A percentile compares a stretch with the other conserved stretches of the same genome.
Evolutionary conservation across 441 rosid species (phyloP).

Genomic region (Populus hybrid): DNA sequence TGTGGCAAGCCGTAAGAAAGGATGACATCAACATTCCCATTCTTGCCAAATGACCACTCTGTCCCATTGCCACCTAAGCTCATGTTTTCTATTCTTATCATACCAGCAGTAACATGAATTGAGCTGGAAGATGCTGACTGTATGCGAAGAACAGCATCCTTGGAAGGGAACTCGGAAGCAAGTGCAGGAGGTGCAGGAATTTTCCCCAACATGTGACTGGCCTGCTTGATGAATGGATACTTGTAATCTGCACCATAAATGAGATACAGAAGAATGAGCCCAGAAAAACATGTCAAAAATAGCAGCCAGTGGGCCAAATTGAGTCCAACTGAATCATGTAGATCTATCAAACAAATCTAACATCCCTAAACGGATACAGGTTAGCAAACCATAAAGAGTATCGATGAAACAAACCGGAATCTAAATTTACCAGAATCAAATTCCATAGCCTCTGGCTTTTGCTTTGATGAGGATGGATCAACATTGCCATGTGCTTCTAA

Average conservation of each 20-base stretch:
- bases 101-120: conserved; percentile 78
- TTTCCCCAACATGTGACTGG: conserved; percentile 71
- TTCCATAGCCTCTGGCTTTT: conserved; percentile 37
- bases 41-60: conserved; percentile 72
- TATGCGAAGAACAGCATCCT: conserved; percentile 57
- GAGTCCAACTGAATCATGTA: background rate
- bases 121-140: conserved; percentile 76
- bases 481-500: conserved; percentile 30
- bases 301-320: background rate
- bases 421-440: conserved; percentile 51
- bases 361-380: background rate
- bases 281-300: background rate
- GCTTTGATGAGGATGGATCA: conserved; percentile 64
- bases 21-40: conserved; percentile 50
- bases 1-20: conserved; percentile 44
- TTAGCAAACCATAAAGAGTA: too few relatives aligned
- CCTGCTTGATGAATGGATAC: conserved; percentile 65
- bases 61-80: conserved; percentile 33
- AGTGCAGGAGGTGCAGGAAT: conserved; percentile 79
- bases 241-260: conserved; percentile 45
- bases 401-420: background rate
- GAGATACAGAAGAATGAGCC: conserved; percentile 3
- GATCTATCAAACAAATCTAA: background rate
- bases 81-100: conserved; percentile 68
- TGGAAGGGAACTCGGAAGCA: conserved; percentile 74